These are phyloP conservation scores for Setomelanomma holmii DNA, from an alignment of 2,329 filamentous ascomycete species.

Conservation along the genomic window DNA sequence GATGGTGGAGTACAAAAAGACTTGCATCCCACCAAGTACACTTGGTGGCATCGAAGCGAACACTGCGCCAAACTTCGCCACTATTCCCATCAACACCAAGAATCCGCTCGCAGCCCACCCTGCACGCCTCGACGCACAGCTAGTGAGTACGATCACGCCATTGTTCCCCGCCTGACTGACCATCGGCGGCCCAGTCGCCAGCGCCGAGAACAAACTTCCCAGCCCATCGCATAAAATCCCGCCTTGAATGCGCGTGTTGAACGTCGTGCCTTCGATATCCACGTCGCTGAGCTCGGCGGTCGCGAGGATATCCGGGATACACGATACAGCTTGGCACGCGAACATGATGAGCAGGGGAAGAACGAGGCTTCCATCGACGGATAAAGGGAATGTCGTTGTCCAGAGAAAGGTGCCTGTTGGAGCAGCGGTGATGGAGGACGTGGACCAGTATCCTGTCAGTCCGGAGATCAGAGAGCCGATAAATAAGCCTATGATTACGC, in stretches of 20 bases:
- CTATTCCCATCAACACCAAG: slow-evolving; percentile 35
- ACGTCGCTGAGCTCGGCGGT: slow-evolving; percentile 35
- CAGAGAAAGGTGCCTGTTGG: slow-evolving; percentile 34
- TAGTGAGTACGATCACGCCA: slow-evolving; percentile 37
- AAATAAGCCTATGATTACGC: slow-evolving; percentile 34
- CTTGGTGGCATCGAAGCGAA: slow-evolving; percentile 44
- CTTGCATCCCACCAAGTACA: slow-evolving; percentile 57
- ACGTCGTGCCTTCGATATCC: slow-evolving; percentile 35
- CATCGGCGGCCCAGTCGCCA: slow-evolving; percentile 38
- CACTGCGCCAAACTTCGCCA: slow-evolving; percentile 38
- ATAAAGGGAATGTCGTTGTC: slow-evolving; percentile 38
- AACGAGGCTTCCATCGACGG: slow-evolving; percentile 35
- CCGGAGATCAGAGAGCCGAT: slow-evolving; percentile 11
- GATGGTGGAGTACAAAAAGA: slow-evolving; percentile 38
- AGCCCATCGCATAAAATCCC: slow-evolving; percentile 38
- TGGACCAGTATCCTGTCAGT: slow-evolving; percentile 37
- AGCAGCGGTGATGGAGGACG: slow-evolving; percentile 22
- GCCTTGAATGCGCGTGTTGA: slow-evolving; percentile 36
- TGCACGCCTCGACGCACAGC: slow-evolving; percentile 36
- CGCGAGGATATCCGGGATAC: slow-evolving; percentile 47
- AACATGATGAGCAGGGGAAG: slow-evolving; percentile 40
- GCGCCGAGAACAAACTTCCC: slow-evolving; percentile 34
- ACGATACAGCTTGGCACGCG: slow-evolving; percentile 38
- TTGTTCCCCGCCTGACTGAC: slow-evolving; percentile 39
- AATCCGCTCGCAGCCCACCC: slow-evolving; percentile 37